Evolutionary conservation across 495 filamentous ascomycete genomes (phyloP), one percentile per base, ranked within the genome.

Genomic region (Xylaria flabelliformis): DNA sequence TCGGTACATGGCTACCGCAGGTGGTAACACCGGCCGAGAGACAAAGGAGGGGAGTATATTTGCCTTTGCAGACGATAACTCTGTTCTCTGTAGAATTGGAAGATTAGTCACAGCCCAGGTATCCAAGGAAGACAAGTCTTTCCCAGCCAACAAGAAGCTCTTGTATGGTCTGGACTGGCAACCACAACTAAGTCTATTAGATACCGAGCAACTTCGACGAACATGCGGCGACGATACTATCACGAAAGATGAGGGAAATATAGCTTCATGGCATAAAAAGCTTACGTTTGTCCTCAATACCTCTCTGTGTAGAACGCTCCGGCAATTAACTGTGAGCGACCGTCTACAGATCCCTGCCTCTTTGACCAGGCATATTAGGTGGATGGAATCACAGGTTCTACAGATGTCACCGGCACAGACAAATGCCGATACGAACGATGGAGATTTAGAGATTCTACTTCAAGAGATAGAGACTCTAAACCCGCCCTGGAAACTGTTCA

Each of bases 121-220:
- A 3, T 74, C 78, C 13, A 67, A 62, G 39, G 71, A 70, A 5
- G 48, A 36, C 4, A 70, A 71, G 19, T 55, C 24, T 2, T 44
- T 17, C 15, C 39, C 72, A n/a, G 19, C 50, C 39, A 13, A 61
- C 26, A 75, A 72, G 41, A 80, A 76, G 67, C 67, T 79, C 55
- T 66, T 81, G 6, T 76, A 80, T 34, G 69, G 71, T 21, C 64
- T 80, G 19, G 76, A 76, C 12, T 82, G 80, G 80, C 75, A 80
- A 64, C 80, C 80, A 0, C 76, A 81, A 44, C 68, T 80, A 12
- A 80, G 79, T 69, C 29, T 77, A 53, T 64, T 81, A 19, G 62
- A 65, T 12, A 71, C 69, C 12, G 46, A 75, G 46, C 71, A 80
- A 48, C 69, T 80, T 6, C 53, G 32, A 26, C 36, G 24, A 19